Evolutionary conservation across 2,329 filamentous ascomycete genomes (phyloP).

Genomic region (Trichoderma aggressivum): DNA sequence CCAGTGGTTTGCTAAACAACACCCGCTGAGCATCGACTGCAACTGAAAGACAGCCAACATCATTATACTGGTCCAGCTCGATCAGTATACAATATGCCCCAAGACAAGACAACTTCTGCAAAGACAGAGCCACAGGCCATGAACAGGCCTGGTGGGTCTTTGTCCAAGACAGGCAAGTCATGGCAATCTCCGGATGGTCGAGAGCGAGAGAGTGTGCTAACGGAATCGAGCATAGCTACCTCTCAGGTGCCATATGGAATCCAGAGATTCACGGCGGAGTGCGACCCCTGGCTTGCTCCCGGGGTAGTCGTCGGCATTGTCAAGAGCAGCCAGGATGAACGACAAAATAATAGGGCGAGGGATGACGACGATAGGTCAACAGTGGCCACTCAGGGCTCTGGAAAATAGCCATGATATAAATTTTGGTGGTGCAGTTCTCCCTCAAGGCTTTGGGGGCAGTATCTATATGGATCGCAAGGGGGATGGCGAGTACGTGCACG

Average conservation of each 20-base stretch:
- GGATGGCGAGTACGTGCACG: neutral
- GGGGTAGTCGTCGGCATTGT: conserved; percentile 5
- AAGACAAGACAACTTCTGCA: neutral
- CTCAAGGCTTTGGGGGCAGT: neutral
- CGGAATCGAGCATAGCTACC: neutral
- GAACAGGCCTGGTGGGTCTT: neutral
- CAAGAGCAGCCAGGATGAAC: neutral
- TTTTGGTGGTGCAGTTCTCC: neutral
- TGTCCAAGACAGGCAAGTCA: neutral
- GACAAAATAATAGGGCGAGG: neutral
- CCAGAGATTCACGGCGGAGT: conserved; percentile 11
- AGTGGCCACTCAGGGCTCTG: conserved; percentile 16
- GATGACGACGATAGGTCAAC: conserved; percentile 11
- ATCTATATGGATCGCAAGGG: neutral
- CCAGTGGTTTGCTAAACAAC: neutral
- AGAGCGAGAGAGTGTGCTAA: neutral
- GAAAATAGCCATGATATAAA: neutral
- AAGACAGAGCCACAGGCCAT: neutral
- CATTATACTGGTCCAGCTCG: neutral
- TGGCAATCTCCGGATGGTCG: neutral
- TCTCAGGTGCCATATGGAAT: conserved; percentile 10
- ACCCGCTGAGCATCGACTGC: neutral
- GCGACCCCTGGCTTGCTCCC: conserved; percentile 8
- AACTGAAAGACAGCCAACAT: neutral
- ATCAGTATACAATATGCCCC: neutral